phyloP scores from a whole-genome alignment of 139 green algal species.

The Raphidocelis subcapitata region DNA sequence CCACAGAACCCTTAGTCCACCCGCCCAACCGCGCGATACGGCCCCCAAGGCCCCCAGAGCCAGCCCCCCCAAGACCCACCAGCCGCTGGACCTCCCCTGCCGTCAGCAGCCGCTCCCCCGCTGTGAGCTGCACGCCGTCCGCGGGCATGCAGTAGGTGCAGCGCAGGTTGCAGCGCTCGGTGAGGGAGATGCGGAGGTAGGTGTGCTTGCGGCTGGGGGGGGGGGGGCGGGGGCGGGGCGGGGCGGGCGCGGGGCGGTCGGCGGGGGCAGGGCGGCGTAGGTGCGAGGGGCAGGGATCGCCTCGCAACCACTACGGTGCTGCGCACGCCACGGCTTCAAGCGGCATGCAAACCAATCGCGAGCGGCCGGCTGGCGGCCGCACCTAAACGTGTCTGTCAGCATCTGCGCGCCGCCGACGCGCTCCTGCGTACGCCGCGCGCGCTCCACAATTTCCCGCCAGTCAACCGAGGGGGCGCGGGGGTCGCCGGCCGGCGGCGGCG shows the following conservation, averaged over 20 bases:
- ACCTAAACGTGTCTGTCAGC: conserved; percentile 70
- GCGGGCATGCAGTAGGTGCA: conserved; percentile 99
- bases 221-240: not conserved
- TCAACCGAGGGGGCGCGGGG: conserved; percentile 27
- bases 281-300: too few species aligned
- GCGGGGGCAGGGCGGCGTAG: not conserved
- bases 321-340: not conserved
- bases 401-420: conserved; percentile 32
- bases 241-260: not conserved
- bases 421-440: not conserved
- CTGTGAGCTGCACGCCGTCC: conserved; percentile 91
- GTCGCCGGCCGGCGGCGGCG: not conserved
- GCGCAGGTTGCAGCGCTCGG: conserved; percentile 97
- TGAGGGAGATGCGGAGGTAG: conserved; percentile 98
- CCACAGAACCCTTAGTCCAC: too few species aligned
- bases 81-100: conserved; percentile 77
- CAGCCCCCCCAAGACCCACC: conserved; percentile 39
- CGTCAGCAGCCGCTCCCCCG: conserved; percentile 63
- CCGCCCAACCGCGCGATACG: too few species aligned
- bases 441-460: conserved; percentile 54
- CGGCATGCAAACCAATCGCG: too few species aligned
- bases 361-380: too few species aligned
- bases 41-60: too few species aligned
- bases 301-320: too few species aligned
- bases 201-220: conserved; percentile 81